Evolutionary conservation across 768 basidiomycete genomes (phyloP).

Genomic region (Lactarius deliciosus): DNA sequence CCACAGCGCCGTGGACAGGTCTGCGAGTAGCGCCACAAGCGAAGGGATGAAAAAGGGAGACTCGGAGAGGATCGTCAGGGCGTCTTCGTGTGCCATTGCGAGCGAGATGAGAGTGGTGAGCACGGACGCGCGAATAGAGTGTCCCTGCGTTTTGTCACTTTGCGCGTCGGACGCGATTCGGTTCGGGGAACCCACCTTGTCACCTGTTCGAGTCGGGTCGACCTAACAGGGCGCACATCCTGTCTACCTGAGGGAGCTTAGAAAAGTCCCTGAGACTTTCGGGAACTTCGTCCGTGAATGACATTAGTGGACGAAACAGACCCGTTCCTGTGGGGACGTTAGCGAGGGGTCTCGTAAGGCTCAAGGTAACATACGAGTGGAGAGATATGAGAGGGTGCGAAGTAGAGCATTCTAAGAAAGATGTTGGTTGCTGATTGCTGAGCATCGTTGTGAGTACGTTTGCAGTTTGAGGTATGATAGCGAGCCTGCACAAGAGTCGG

Average conservation of each 20-base stretch:
- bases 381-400: conserved; percentile 49
- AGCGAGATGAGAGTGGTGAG: conserved; percentile 45
- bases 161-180: background rate
- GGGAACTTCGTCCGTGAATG: conserved; percentile 25
- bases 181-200: conserved; percentile 29
- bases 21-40: conserved; percentile 54
- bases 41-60: conserved; percentile 65
- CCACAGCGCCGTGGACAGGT: conserved; percentile 60
- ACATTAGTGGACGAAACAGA: conserved; percentile 28
- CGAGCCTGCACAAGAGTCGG: conserved; percentile 38
- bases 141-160: conserved; percentile 33
- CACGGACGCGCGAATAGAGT: conserved; percentile 40
- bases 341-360: conserved; percentile 45
- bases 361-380: conserved; percentile 43
- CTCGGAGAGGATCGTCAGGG: conserved; percentile 40
- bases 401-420: conserved; percentile 42
- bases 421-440: conserved; percentile 48
- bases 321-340: conserved; percentile 9
- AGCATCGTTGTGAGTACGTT: conserved; percentile 50
- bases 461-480: conserved; percentile 40
- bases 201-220: conserved; percentile 30
- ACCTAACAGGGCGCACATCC: conserved; percentile 34
- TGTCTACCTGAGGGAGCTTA: conserved; percentile 36
- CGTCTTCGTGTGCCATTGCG: conserved; percentile 41
- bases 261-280: conserved; percentile 26